Evolutionary conservation across 352 stramenopile genomes (phyloP).

Genomic region (Pythium aquatile): DNA sequence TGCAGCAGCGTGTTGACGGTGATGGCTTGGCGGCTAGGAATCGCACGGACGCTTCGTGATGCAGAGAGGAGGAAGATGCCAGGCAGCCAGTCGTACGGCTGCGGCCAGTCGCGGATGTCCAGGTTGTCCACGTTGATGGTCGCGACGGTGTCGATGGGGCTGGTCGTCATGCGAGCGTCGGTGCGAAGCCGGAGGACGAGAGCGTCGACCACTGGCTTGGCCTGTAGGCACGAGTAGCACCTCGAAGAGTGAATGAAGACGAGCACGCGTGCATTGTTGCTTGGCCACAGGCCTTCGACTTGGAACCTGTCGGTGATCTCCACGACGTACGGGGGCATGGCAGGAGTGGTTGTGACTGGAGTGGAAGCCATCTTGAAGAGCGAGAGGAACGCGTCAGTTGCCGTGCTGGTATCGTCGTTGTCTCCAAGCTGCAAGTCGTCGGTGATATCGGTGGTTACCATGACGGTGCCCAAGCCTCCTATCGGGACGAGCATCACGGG

Average conservation of each 20-base stretch:
- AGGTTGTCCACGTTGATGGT: conserved; percentile 20
- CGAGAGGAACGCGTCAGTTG: conserved; percentile 13
- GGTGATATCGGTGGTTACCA: neutral
- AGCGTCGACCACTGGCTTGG: conserved; percentile 9
- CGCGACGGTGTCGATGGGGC: conserved; percentile 1
- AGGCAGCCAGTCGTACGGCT: conserved; percentile 20
- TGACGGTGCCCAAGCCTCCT: neutral
- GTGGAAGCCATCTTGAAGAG: neutral
- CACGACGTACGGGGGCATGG: neutral
- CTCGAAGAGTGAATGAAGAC: conserved; percentile 17
- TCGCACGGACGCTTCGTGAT: neutral
- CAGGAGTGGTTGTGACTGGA: neutral
- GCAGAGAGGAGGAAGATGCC: conserved; percentile 18
- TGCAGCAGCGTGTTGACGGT: conserved; percentile 9
- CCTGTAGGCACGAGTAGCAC: conserved; percentile 23
- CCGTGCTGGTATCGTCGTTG: neutral
- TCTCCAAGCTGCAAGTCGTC: neutral
- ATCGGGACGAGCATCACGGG: neutral
- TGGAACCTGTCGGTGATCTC: neutral
- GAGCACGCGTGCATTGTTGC: conserved; percentile 1
- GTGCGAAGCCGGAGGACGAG: neutral
- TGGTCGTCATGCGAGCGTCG: neutral
- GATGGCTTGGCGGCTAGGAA: conserved; percentile 10
- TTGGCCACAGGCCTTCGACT: neutral
- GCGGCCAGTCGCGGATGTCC: conserved; percentile 19